These are phyloP conservation scores for Karstenula rhodostoma DNA, from an alignment of 2,329 filamentous ascomycete species.

Conservation along the genomic window DNA sequence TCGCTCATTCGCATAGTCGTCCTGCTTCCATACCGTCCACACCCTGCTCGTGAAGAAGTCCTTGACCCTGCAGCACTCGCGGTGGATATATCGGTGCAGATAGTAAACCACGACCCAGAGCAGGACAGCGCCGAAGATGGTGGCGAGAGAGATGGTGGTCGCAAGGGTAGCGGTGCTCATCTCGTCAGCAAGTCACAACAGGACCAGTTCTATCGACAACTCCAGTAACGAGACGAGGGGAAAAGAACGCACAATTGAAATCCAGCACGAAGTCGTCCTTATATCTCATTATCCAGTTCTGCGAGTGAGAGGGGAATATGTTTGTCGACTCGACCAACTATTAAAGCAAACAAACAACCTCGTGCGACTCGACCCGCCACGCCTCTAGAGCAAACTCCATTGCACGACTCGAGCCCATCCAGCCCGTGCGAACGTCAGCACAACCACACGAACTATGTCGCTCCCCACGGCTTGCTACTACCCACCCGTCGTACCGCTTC, in stretches of 20 bases:
- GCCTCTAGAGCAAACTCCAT: conserved; percentile 1
- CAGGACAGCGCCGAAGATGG: conserved; percentile 29
- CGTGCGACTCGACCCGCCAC: conserved; percentile 6
- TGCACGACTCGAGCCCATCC: neutral
- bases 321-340: conserved; percentile 12
- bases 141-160: conserved; percentile 29
- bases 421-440: neutral
- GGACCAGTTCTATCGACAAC: neutral
- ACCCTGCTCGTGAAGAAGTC: conserved; percentile 25
- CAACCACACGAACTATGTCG: neutral
- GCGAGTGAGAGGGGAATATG: neutral
- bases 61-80: conserved; percentile 25
- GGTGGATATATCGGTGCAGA: conserved; percentile 27
- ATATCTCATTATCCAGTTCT: neutral
- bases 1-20: conserved; percentile 10
- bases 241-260: neutral
- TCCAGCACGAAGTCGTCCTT: neutral
- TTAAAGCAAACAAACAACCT: conserved; percentile 12
- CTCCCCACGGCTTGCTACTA: neutral
- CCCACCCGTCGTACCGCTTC: too few relatives aligned
- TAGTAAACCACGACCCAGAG: conserved; percentile 31
- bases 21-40: neutral
- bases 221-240: neutral
- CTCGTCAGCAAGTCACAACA: neutral
- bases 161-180: conserved; percentile 29